These are phyloP conservation scores for Ligustrum vulgare DNA, from an alignment of 257 asterid genomes.

Conservation along the genomic window DNA sequence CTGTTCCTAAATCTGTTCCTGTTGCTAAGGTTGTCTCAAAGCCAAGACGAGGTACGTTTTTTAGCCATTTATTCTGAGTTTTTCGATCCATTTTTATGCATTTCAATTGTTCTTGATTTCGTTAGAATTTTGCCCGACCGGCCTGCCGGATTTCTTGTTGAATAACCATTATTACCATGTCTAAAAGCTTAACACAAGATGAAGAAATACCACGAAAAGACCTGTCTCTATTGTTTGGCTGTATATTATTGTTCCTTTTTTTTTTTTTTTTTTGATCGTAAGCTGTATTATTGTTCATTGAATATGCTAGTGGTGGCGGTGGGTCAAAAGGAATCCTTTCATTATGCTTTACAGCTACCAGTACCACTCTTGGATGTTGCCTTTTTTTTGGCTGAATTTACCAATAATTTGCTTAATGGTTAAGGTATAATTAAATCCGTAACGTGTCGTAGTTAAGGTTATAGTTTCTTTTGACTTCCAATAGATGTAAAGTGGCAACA, in stretches of 20 bases:
- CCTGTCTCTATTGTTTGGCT: background rate
- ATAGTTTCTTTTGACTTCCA: conserved; percentile 13
- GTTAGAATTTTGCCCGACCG: background rate
- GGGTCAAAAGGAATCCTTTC: conserved; percentile 3
- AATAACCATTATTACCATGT: no score
- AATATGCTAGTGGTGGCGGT: background rate
- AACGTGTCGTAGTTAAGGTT: background rate
- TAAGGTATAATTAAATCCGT: background rate
- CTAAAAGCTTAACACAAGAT: no score
- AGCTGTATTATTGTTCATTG: conserved; percentile 1
- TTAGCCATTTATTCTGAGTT: background rate
- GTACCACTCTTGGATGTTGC: background rate
- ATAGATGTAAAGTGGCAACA: background rate
- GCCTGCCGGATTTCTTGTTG: background rate
- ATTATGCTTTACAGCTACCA: background rate
- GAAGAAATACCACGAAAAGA: background rate
- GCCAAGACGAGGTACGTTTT: conserved; percentile 62
- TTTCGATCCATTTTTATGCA: background rate
- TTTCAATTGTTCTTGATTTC: background rate
- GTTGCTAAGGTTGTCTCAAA: conserved; percentile 49
- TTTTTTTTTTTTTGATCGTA: no score
- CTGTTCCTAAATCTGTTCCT: conserved; percentile 45
- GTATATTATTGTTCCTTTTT: background rate
- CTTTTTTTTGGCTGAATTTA: background rate
- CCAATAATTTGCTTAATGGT: background rate